Evolutionary conservation across 2,329 filamentous ascomycete genomes (phyloP).

Genomic region (Apiospora phragmitis): DNA sequence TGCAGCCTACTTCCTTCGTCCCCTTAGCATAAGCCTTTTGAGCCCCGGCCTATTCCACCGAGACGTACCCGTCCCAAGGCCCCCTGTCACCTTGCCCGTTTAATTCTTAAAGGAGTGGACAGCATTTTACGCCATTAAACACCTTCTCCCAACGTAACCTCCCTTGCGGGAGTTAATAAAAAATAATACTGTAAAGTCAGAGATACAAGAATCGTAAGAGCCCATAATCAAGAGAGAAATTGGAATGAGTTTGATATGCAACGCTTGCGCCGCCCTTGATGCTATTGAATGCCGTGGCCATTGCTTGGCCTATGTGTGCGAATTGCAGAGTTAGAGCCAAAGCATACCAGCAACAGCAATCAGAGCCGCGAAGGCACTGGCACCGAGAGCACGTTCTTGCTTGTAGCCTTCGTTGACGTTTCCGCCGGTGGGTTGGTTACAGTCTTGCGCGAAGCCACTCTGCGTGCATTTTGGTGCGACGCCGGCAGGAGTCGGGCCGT

Average conservation of each 20-base stretch:
- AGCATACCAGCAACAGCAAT: constrained; percentile 32
- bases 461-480: constrained; percentile 23
- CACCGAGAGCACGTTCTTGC: constrained; percentile 28
- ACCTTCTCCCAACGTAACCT: not conserved
- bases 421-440: constrained; percentile 16
- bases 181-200: not conserved
- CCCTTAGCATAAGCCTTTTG: not conserved
- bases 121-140: not conserved
- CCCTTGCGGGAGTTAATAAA: not conserved
- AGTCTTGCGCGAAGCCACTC: constrained; percentile 29
- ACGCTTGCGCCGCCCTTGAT: constrained; percentile 18
- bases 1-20: not conserved
- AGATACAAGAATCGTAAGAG: not conserved
- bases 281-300: not conserved
- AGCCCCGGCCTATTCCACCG: not conserved
- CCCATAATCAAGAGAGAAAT: not conserved
- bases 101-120: not conserved
- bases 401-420: constrained; percentile 25
- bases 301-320: not conserved
- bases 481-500: constrained; percentile 17
- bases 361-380: constrained; percentile 33
- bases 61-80: not conserved
- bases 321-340: constrained; percentile 23
- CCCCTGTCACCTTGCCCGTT: not conserved
- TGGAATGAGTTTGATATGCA: not conserved